Percentiles rank a stretch among this genome's conserved stretches.
Conservation (phyloP, 257 asterid genomes). For the Penstemon davidsonii region DNA sequence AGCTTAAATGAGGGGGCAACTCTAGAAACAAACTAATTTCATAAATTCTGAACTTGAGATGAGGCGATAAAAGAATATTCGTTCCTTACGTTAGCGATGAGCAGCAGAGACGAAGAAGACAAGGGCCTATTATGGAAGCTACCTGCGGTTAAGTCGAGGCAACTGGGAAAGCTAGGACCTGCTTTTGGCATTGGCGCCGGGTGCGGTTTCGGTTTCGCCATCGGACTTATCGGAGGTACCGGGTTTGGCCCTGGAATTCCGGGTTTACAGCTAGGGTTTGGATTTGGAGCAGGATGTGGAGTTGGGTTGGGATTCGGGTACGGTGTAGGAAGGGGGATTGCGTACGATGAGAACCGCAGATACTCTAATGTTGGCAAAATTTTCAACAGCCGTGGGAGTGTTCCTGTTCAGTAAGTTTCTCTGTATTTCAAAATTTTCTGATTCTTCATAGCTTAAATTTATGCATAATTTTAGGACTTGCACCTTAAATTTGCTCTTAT, state of each 20-base stretch:
- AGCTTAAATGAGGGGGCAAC: constrained; percentile 7
- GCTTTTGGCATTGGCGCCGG: constrained; percentile 87
- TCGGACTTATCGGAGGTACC: constrained; percentile 81
- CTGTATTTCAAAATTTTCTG: neutral
- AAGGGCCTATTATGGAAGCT: constrained; percentile 82
- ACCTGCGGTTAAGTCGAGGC: constrained; percentile 57
- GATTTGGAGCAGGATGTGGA: constrained; percentile 89
- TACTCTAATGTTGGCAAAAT: constrained; percentile 56
- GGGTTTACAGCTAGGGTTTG: constrained; percentile 77
- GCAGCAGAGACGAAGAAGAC: constrained; percentile 45
- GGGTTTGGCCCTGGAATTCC: constrained; percentile 85
- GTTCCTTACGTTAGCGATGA: constrained; percentile 26
- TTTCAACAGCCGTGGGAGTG: constrained; percentile 32
- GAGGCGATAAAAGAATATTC: neutral
- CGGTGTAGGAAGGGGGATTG: constrained; percentile 78
- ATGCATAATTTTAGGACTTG: neutral
- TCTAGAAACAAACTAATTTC: neutral
- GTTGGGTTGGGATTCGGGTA: constrained; percentile 87
- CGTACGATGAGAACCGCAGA: constrained; percentile 57
- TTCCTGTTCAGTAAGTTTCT: constrained; percentile 52
- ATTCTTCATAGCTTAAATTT: constrained; percentile 7
- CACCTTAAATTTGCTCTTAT: neutral
- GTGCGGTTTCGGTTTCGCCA: constrained; percentile 77
- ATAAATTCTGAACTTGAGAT: neutral
- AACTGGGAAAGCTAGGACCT: constrained; percentile 78